Evolutionary conservation across 2,329 filamentous ascomycete genomes (phyloP).

Genomic region (Nannizziopsis arthrosporioides): DNA sequence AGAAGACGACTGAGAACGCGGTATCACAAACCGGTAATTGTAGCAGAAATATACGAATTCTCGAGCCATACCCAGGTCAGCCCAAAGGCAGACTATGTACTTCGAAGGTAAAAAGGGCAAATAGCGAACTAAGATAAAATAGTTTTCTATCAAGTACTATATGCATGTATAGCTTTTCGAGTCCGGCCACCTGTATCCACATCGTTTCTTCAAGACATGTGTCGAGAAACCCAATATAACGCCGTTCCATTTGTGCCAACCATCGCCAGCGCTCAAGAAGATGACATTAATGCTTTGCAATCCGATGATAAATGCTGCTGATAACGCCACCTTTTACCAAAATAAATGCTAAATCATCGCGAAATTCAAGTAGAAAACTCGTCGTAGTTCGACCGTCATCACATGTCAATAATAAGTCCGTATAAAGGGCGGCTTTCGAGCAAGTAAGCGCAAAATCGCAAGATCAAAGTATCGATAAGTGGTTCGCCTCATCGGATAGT

Average conservation of each 20-base stretch:
- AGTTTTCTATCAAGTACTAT: no score
- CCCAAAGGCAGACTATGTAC: no score
- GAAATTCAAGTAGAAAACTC: background rate
- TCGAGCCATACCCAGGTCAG: no score
- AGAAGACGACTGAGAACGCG: no score
- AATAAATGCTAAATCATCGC: conserved; percentile 6
- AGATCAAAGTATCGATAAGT: background rate
- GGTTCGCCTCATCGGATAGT: conserved; percentile 51
- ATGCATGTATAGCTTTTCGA: background rate
- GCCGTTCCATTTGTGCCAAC: background rate
- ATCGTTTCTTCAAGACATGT: background rate
- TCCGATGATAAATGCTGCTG: conserved; percentile 1
- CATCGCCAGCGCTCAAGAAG: conserved; percentile 7
- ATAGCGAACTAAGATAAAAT: background rate
- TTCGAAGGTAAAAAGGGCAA: background rate
- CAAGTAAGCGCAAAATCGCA: background rate
- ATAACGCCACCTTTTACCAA: background rate
- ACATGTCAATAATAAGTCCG: background rate
- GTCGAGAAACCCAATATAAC: background rate
- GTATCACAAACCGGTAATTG: no score
- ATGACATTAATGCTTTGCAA: background rate
- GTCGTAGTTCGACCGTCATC: background rate
- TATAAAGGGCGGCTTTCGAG: background rate
- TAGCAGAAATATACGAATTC: no score
- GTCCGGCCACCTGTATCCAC: background rate